Evolutionary conservation across 176 grass and related monocot genomes (phyloP), one percentile per base, ranked within the genome.

Genomic region (Pontederia paniculata): DNA sequence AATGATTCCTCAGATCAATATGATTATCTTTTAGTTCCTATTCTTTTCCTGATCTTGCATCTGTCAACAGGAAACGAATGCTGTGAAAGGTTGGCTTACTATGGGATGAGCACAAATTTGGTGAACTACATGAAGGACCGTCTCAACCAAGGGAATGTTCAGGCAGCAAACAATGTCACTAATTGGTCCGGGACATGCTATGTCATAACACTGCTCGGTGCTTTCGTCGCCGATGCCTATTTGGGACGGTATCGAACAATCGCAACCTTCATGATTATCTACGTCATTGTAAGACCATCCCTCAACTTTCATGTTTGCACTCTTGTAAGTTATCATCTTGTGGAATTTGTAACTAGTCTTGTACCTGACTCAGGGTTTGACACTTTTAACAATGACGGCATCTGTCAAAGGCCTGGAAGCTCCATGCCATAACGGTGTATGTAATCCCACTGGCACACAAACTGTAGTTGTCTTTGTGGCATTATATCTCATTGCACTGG

Each of bases 181-280:
- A 52, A 51, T 22, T 66, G 63, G 63, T 42, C 47, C 8, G 63
- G 61, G 0, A 63, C 61, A 23, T 63, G 61, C 61, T 63, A 63
- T 50, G 48, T 63, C 9, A 49, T 25, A 45, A 10, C 61, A 16
- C 45, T 63, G 10, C 17, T 63, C 16, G 60, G 60, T 4, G 60
- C 60, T 12, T 63, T 63, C 48, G 1, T 63, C 4, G 60, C 60
- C 21, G 63, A 66, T 66, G 21, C 63, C 23, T 66, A 66, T 16
- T n/a, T 37, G 10, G 63, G 63, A 52, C 50, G 48, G 19, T 66
- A 66, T 42, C 52, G 63, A 48, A 66, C 63, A 19, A 66, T 66
- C 42, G 23, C 48, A 4, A 20, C 10, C 13, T 66, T 66, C 16
- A 43, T 52, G 48, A 52, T 18, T 12, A 11, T 66, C 1, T 66